Conservation (phyloP, 176 grass and related monocot species). For the Oryza brachyantha region DNA sequence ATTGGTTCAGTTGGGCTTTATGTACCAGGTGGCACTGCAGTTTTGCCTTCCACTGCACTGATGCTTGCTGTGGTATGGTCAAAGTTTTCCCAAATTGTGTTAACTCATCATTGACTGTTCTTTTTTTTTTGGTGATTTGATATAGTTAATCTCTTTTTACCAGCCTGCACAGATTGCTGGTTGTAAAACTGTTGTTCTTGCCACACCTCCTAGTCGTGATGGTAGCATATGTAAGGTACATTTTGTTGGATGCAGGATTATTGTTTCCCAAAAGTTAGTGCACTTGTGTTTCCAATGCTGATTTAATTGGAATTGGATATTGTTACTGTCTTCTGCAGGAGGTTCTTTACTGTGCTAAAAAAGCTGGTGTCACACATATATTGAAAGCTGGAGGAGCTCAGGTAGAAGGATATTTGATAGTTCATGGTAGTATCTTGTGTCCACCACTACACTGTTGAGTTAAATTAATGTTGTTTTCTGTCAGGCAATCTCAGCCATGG, state of each 20-base stretch:
- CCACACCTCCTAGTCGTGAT: constrained; percentile 77
- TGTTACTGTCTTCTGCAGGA: constrained; percentile 47
- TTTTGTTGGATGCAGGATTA: background rate
- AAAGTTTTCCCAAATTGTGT: constrained; percentile 35
- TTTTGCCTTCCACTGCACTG: constrained; percentile 91
- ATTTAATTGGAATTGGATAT: background rate
- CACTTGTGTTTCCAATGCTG: background rate
- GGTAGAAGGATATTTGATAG: constrained; percentile 38
- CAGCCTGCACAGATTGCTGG: constrained; percentile 96
- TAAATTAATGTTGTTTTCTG: constrained; percentile 18
- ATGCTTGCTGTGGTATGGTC: constrained; percentile 90
- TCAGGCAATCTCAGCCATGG: constrained; percentile 95
- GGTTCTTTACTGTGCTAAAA: constrained; percentile 97
- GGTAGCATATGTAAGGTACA: constrained; percentile 96
- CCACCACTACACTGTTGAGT: background rate
- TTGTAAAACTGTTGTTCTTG: constrained; percentile 91
- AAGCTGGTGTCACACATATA: constrained; percentile 93
- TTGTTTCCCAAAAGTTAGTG: background rate
- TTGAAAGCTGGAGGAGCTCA: constrained; percentile 95
- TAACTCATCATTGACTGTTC: background rate
- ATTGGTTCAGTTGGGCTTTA: constrained; percentile 91
- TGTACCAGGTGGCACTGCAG: constrained; percentile 95
- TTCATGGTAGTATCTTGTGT: background rate
- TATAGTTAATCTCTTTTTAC: constrained; percentile 25
- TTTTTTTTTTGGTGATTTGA: constrained; percentile 36